Percentiles rank a stretch among this genome's conserved stretches.
Evolutionary conservation across 2,329 filamentous ascomycete species (phyloP).

Genomic region (Didymella keratinophila): DNA sequence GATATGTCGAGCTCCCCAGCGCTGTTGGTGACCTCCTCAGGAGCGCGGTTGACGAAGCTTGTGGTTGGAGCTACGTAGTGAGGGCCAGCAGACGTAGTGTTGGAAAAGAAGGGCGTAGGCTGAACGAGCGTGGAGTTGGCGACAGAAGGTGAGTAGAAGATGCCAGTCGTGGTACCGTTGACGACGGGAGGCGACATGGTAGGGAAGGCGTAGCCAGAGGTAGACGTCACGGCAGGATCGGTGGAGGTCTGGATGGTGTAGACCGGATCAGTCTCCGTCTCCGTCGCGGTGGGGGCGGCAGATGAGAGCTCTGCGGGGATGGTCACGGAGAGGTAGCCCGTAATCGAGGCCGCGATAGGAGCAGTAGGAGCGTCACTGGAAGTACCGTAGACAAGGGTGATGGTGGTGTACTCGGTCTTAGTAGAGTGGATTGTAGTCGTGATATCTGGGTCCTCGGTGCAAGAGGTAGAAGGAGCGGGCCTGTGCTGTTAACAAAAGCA

Average conservation of each 20-base stretch:
- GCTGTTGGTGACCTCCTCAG: constrained; percentile 6
- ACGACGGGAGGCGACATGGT: constrained; percentile 11
- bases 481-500: constrained; percentile 1
- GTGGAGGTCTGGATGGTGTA: constrained; percentile 19
- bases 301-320: constrained; percentile 9
- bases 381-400: constrained; percentile 11
- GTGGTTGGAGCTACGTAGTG: constrained; percentile 19
- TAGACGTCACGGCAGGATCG: not conserved
- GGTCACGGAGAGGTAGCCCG: constrained; percentile 9
- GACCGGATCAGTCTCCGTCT: constrained; percentile 1
- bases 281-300: not conserved
- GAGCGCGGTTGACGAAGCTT: constrained; percentile 17
- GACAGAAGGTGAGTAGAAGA: constrained; percentile 15
- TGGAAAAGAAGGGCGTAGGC: constrained; percentile 19
- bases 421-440: constrained; percentile 31
- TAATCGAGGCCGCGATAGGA: constrained; percentile 1
- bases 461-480: not conserved
- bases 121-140: constrained; percentile 12
- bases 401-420: constrained; percentile 19
- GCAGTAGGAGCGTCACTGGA: not conserved
- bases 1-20: constrained; percentile 12
- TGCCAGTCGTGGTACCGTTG: constrained; percentile 14
- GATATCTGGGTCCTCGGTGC: constrained; percentile 12
- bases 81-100: constrained; percentile 15
- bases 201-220: constrained; percentile 7